Conservation (phyloP, 2,329 filamentous ascomycete species). For the Chaetomium sp. region DNA sequence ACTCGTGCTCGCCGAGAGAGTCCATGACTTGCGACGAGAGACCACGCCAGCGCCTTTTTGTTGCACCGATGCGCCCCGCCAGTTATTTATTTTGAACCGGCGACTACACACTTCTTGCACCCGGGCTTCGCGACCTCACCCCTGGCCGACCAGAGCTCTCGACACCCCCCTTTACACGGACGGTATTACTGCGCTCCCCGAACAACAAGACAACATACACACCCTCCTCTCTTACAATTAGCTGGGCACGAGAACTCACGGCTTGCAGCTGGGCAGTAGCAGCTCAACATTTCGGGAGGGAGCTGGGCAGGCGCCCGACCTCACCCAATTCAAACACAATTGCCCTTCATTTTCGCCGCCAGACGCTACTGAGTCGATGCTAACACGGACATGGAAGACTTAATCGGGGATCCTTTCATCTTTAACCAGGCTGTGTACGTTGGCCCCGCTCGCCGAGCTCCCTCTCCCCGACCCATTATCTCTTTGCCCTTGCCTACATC, state of each 20-base stretch:
- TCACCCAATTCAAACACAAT: background rate
- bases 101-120: background rate
- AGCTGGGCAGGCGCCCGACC: background rate
- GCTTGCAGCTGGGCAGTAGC: background rate
- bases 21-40: background rate
- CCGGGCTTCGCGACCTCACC: background rate
- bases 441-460: background rate
- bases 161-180: background rate
- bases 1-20: background rate
- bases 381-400: conserved; percentile 18
- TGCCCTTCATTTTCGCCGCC: background rate
- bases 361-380: conserved; percentile 4
- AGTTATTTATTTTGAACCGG: background rate
- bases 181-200: conserved; percentile 1
- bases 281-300: background rate
- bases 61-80: conserved; percentile 2
- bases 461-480: background rate
- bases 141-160: too few relatives aligned
- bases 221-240: conserved; percentile 3
- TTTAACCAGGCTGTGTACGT: conserved; percentile 17
- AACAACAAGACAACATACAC: background rate
- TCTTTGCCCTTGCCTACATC: background rate
- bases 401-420: conserved; percentile 16
- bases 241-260: conserved; percentile 5
- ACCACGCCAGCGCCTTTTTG: conserved; percentile 1